phyloP scores from a whole-genome alignment of 139 green algal species.

The Nannochloris sp. region DNA sequence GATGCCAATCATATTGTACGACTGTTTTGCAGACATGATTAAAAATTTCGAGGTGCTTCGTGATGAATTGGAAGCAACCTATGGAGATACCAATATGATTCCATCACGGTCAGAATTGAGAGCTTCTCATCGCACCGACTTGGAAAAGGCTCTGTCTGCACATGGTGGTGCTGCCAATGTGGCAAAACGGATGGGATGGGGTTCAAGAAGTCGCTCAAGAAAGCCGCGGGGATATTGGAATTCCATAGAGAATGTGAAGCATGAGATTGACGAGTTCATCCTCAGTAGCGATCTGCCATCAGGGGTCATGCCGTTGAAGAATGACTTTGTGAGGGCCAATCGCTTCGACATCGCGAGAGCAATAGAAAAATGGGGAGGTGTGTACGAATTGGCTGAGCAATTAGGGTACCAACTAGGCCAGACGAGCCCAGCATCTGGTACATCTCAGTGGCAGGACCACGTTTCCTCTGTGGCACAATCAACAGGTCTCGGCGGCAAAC shows the following conservation, averaged over 20 bases:
- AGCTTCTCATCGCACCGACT: slow-evolving; percentile 23
- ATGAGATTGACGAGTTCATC: slow-evolving; percentile 43
- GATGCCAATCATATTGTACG: neutral
- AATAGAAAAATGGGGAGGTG: slow-evolving; percentile 42
- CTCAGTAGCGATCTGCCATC: slow-evolving; percentile 16
- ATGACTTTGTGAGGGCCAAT: slow-evolving; percentile 24
- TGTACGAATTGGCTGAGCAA: slow-evolving; percentile 12
- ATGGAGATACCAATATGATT: slow-evolving; percentile 20
- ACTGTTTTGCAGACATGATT: slow-evolving; percentile 19
- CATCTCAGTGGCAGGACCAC: slow-evolving; percentile 24
- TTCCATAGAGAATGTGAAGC: slow-evolving; percentile 29
- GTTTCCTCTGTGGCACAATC: slow-evolving; percentile 17
- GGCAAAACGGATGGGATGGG: slow-evolving; percentile 37
- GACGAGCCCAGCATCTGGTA: slow-evolving; percentile 1
- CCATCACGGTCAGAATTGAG: slow-evolving; percentile 29
- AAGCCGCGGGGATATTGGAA: slow-evolving; percentile 50
- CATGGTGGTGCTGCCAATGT: slow-evolving; percentile 40
- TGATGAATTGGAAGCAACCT: slow-evolving; percentile 34
- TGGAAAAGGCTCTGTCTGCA: slow-evolving; percentile 40
- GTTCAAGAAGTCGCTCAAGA: slow-evolving; percentile 18
- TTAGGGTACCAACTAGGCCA: neutral
- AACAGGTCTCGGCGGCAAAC: slow-evolving; percentile 12
- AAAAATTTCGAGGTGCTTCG: slow-evolving; percentile 30
- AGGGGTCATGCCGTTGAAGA: slow-evolving; percentile 38
- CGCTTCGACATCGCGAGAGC: slow-evolving; percentile 37